phyloP scores from a whole-genome alignment of 352 stramenopile genomes.

The Peronospora destructor region DNA sequence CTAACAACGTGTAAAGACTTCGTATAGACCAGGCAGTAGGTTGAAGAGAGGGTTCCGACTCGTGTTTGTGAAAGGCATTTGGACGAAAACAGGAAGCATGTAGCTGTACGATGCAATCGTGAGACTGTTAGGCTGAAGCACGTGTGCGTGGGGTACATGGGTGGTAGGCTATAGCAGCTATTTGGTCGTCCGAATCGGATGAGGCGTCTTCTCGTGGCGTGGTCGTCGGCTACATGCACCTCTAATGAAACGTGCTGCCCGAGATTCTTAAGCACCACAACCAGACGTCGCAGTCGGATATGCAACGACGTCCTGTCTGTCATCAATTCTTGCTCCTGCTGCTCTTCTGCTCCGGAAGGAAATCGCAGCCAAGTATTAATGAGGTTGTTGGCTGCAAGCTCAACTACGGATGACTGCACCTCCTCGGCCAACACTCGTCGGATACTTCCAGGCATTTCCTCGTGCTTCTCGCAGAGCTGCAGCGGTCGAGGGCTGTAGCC shows the following conservation, averaged over 20 bases:
- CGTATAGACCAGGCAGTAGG: too few species aligned
- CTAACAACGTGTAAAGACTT: too few species aligned
- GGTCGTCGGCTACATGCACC: slow-evolving; percentile 34
- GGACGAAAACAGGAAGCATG: too few species aligned
- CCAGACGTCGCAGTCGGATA: slow-evolving; percentile 41
- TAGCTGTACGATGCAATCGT: too few species aligned
- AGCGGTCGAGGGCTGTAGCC: slow-evolving; percentile 37
- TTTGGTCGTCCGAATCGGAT: too few species aligned
- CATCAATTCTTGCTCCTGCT: neutral
- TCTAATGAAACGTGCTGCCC: slow-evolving; percentile 39
- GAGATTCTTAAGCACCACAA: slow-evolving; percentile 44
- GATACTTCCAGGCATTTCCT: slow-evolving; percentile 29
- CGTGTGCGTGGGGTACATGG: too few species aligned
- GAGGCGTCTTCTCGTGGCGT: slow-evolving; percentile 31
- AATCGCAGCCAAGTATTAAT: slow-evolving; percentile 45
- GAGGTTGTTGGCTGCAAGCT: slow-evolving; percentile 33
- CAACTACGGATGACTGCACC: slow-evolving; percentile 52
- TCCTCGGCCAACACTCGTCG: slow-evolving; percentile 42
- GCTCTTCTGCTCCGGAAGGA: slow-evolving; percentile 17
- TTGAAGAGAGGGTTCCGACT: too few species aligned
- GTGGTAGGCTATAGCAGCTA: too few species aligned
- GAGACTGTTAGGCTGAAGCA: too few species aligned
- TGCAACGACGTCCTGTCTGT: slow-evolving; percentile 11
- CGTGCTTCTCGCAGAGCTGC: slow-evolving; percentile 52
- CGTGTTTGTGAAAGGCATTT: too few species aligned